Conservation (phyloP, 306 rosid genomes). For the Medicago truncatula region MtrunA17r5.0-ANR NC_053043.1:1777501-1778000, state of each 20-base stretch:
- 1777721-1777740: background rate
- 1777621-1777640: background rate
- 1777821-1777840: background rate
- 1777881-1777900: too few species aligned
- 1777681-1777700: background rate
- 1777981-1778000: too few species aligned
- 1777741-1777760: background rate
- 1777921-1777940: too few species aligned
- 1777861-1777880: too few species aligned
- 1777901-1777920: too few species aligned
- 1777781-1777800: background rate
- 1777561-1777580: background rate
- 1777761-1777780: background rate
- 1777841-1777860: too few species aligned
- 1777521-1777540: background rate
- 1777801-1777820: background rate
- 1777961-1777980: too few species aligned
- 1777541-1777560: background rate
- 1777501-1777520: background rate
- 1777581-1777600: background rate
- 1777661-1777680: background rate
- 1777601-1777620: background rate
- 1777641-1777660: background rate
- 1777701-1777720: background rate
- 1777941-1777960: too few species aligned